These are phyloP conservation scores for Fraxinus angustifolia DNA, from an alignment of 305 asterid genomes.

Conservation along the genomic window DNA sequence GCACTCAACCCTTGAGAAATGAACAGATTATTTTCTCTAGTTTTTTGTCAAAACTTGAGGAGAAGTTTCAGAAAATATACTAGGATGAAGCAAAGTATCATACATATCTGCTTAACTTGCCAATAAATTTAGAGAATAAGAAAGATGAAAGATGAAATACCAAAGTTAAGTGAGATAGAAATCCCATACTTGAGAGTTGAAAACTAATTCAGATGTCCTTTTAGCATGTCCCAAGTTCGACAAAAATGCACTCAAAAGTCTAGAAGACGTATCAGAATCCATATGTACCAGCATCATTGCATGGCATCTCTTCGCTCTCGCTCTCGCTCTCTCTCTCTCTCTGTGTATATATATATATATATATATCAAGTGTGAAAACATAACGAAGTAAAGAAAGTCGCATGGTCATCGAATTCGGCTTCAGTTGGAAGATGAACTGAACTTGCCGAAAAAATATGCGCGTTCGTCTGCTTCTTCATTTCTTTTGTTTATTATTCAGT, in stretches of 20 bases:
- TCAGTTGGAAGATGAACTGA: not conserved
- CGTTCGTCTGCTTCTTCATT: not conserved
- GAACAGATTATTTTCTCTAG: not conserved
- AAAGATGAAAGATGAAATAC: not conserved
- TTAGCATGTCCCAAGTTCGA: not conserved
- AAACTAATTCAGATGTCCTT: not conserved
- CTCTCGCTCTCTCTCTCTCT: not conserved
- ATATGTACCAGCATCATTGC: not conserved
- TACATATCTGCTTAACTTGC: not conserved
- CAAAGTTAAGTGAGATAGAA: not conserved
- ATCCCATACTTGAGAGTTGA: not conserved
- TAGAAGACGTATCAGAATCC: not conserved
- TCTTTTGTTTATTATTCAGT: not conserved
- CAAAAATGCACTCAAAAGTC: not conserved
- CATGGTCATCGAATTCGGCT: conserved; percentile 31
- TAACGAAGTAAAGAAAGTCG: not conserved
- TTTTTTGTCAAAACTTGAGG: not conserved
- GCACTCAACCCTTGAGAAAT: not conserved
- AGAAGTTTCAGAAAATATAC: not conserved
- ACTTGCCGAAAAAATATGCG: not conserved
- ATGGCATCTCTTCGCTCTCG: not conserved
- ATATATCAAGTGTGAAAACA: not conserved
- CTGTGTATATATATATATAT: not conserved
- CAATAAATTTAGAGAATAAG: not conserved
- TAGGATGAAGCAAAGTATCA: not conserved